Evolutionary conservation across 139 green algal species (phyloP).

Genomic region (Coelastrella sp.): DNA sequence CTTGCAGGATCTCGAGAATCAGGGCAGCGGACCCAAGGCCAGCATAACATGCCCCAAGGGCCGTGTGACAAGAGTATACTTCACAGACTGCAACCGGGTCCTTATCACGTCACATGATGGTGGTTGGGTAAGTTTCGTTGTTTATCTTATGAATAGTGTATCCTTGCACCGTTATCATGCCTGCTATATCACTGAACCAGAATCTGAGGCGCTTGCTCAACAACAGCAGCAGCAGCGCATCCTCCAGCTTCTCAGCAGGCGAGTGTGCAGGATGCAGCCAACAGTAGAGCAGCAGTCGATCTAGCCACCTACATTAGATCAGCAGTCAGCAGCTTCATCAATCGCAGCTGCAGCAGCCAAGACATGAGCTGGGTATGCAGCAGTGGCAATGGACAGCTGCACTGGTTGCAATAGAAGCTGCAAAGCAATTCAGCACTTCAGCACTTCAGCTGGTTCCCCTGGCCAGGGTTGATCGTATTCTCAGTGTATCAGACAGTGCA

Average conservation of each 20-base stretch:
- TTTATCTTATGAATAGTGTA: neutral
- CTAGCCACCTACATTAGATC: neutral
- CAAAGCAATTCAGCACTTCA: too few relatives aligned
- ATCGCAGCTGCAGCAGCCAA: neutral
- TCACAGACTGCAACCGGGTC: conserved; percentile 83
- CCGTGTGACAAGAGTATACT: conserved; percentile 82
- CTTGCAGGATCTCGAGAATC: conserved; percentile 7
- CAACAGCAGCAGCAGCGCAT: neutral
- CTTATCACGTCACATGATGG: conserved; percentile 92
- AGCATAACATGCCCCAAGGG: conserved; percentile 63
- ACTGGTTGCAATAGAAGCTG: neutral
- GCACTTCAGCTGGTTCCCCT: too few relatives aligned
- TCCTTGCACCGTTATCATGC: too few relatives aligned
- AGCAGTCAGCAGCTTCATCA: neutral
- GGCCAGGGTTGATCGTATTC: too few relatives aligned
- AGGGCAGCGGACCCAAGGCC: conserved; percentile 58
- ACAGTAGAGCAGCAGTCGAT: neutral
- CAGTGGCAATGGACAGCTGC: neutral
- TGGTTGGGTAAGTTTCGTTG: conserved; percentile 62
- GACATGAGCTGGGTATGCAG: neutral
- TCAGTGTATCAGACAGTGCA: too few relatives aligned
- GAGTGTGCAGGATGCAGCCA: too few relatives aligned
- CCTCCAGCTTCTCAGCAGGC: too few relatives aligned
- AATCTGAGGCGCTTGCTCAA: too few relatives aligned
- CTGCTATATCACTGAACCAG: too few relatives aligned